Evolutionary conservation across 140 eudicot species (phyloP).

Genomic region (Oenanthe javanica): DNA sequence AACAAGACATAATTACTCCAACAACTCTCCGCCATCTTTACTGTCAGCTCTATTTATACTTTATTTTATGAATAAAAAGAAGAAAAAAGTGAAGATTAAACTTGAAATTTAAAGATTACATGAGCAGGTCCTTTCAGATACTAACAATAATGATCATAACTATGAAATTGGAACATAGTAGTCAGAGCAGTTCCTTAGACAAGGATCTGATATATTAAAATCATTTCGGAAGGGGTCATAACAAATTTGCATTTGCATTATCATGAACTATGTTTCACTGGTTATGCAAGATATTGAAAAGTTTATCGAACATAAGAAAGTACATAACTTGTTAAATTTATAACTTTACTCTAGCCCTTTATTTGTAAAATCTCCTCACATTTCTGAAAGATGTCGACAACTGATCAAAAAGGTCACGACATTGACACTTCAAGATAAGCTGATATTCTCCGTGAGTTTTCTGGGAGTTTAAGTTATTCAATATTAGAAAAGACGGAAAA

Average conservation of each 20-base stretch:
- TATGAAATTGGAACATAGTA: too few species aligned
- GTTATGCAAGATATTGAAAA: too few species aligned
- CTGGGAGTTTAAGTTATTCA: neutral
- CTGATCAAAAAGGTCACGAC: neutral
- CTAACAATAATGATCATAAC: neutral
- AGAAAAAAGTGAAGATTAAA: slow-evolving; percentile 6
- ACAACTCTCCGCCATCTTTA: too few species aligned
- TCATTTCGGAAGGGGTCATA: too few species aligned
- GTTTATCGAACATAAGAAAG: neutral
- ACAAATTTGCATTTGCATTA: too few species aligned
- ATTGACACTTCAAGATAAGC: neutral
- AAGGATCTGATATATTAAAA: too few species aligned
- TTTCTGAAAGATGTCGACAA: neutral
- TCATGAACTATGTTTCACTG: too few species aligned
- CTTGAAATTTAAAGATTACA: neutral
- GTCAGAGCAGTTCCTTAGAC: too few species aligned
- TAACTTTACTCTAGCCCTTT: neutral
- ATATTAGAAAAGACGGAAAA: neutral
- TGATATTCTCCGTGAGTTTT: neutral
- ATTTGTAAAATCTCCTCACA: neutral
- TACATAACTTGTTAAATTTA: too few species aligned
- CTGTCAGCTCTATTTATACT: neutral
- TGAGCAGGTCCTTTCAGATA: too few species aligned
- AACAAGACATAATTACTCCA: too few species aligned
- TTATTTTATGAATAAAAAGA: too few species aligned